Conservation (phyloP, 306 rosid species). For the Benincasa hispida region DNA sequence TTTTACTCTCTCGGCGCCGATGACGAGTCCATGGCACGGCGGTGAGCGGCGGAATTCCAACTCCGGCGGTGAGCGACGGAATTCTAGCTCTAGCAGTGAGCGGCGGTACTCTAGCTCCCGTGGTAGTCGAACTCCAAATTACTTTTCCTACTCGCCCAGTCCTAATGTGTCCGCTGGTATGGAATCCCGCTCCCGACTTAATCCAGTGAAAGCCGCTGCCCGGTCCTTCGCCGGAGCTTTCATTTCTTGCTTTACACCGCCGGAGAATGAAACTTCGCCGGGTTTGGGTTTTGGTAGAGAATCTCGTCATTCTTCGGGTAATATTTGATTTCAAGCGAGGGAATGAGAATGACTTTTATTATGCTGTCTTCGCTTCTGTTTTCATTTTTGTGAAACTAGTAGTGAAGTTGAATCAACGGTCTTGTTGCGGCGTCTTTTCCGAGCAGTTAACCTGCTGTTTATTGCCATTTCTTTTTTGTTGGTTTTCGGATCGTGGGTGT, state of each 20-base stretch:
- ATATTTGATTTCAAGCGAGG: not conserved
- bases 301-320: slow-evolving; percentile 41
- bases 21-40: slow-evolving; percentile 15
- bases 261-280: slow-evolving; percentile 33
- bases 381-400: not conserved
- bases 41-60: slow-evolving; percentile 17
- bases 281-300: slow-evolving; percentile 28
- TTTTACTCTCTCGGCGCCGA: slow-evolving; percentile 10
- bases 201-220: slow-evolving; percentile 34
- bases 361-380: not conserved
- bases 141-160: slow-evolving; percentile 17
- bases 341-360: not conserved
- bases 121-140: slow-evolving; percentile 19
- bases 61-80: slow-evolving; percentile 29
- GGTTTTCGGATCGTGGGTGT: not conserved
- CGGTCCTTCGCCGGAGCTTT: slow-evolving; percentile 48
- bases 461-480: not conserved
- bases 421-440: not conserved
- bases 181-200: slow-evolving; percentile 21
- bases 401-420: not conserved
- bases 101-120: slow-evolving; percentile 27
- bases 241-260: slow-evolving; percentile 58
- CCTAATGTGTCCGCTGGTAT: slow-evolving; percentile 18
- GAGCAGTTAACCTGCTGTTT: not conserved
- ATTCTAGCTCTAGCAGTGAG: slow-evolving; percentile 16